Evolutionary conservation across 1,284 basidiomycete species (phyloP).

Genomic region (Earliella scabrosa): DNA sequence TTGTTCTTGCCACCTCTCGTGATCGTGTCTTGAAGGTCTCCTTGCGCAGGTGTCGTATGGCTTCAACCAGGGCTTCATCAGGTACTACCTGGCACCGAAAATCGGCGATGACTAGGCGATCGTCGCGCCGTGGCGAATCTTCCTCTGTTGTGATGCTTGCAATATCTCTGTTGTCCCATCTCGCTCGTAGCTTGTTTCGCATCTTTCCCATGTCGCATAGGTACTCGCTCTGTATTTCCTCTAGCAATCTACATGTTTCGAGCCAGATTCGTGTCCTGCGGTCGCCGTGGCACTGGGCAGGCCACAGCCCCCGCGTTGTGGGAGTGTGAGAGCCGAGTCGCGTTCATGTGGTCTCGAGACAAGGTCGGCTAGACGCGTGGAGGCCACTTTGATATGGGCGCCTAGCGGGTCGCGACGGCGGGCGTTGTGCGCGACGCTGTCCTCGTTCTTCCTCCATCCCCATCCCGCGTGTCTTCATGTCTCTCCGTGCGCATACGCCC

Average conservation of each 20-base stretch:
- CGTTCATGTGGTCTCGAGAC: neutral
- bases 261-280: neutral
- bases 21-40: neutral
- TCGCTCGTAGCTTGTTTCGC: constrained; percentile 3
- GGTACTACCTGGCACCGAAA: constrained; percentile 90
- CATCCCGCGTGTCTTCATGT: constrained; percentile 8
- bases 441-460: constrained; percentile 2
- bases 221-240: constrained; percentile 15
- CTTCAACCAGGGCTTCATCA: constrained; percentile 82
- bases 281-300: too few relatives aligned
- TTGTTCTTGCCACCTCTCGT: neutral
- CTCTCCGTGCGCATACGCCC: neutral
- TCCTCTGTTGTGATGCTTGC: constrained; percentile 1
- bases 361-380: neutral
- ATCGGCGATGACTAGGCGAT: constrained; percentile 74
- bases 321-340: neutral
- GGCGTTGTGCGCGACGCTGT: neutral
- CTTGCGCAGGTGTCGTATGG: constrained; percentile 80
- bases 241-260: neutral
- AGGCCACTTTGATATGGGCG: neutral
- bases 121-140: neutral
- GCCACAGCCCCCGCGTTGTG: neutral
- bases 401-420: neutral
- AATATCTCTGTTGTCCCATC: constrained; percentile 4
- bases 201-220: constrained; percentile 9